Base-by-base conservation (phyloP, 106 monocot species). In the Apostasia ramifera region DNA sequence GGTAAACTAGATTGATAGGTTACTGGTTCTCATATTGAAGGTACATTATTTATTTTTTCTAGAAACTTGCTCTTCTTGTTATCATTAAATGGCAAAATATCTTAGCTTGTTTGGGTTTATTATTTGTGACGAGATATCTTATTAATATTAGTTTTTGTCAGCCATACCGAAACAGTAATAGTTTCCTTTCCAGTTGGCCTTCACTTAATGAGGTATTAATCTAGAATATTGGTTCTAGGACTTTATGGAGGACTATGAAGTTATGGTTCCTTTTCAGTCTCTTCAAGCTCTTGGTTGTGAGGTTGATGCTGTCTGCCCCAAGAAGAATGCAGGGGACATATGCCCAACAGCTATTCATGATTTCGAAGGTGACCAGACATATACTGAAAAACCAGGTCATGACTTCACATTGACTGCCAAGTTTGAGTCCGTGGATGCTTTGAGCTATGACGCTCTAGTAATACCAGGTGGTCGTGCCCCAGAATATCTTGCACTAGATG, bases 311-410 rank as follows among this genome's bases (percentile, higher is more conserved):
- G 80, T 86, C 4, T 95, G 92, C 64, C 86, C 92, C 2, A 78
- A 81, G 15, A 97, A 92, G 79, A 58, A 46, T 70, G 78, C 88
- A 41, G 89, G 92, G 45, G 91, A 89, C 59, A 79, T 61, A 12
- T 97, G 95, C 69, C 78, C 88, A 13, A 92, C 95, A 41, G 92
- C 95, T 8, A 75, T 91, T 14, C 95, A 95, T 76, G 95, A 95
- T 80, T 92, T 95, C 67, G 95, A 95, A 75, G 92, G 91, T 40
- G 95, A 95, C 52, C 91, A 95, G 63, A 97, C 89, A 6, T 97
- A 89, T 65, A 97, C 83, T 78, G 95, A 95, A 79, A 95, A 95
- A 52, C 82, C 80, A 38, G 91, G 91, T 49, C 88, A 97, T 75
- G 70, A 89, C 52, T 89, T 89, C 50, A 70, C 71, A 10, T 47